A percentile compares a stretch with the other conserved stretches of the same genome.
phyloP scores from a whole-genome alignment of 177 flowering plant species.

The Vitis hybrid region DNA sequence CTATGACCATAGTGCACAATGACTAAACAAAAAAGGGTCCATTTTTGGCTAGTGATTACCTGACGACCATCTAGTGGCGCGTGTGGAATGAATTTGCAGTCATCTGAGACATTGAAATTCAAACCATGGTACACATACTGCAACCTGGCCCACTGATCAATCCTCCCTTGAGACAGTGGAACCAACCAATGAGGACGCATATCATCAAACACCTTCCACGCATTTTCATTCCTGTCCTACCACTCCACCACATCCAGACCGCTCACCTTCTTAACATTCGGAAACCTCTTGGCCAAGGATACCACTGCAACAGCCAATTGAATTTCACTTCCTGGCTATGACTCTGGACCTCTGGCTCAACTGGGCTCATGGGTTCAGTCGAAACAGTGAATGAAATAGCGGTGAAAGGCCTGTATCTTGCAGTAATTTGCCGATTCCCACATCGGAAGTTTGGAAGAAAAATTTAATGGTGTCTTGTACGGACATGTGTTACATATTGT shows the following conservation, averaged over 20 bases:
- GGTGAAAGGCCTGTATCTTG: no score
- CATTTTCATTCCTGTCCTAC: conserved; percentile 51
- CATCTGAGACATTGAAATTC: conserved; percentile 63
- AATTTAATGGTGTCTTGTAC: no score
- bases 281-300: conserved; percentile 44
- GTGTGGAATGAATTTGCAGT: conserved; percentile 20
- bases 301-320: conserved; percentile 57
- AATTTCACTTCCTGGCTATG: conserved; percentile 30
- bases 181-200: conserved; percentile 58
- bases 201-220: conserved; percentile 59
- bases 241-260: conserved; percentile 60
- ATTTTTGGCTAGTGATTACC: neutral
- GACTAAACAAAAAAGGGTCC: no score
- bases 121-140: conserved; percentile 71
- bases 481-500: no score
- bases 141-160: conserved; percentile 56
- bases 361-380: no score
- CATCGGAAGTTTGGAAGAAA: no score
- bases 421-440: no score
- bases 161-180: conserved; percentile 53
- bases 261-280: conserved; percentile 46
- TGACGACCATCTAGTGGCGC: conserved; percentile 40
- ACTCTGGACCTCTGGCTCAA: no score
- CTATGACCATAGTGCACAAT: no score
- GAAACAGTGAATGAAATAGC: no score